These are phyloP conservation scores for Zea luxurians DNA, from an alignment of 176 grass and related monocot genomes.

Conservation along the genomic window DNA sequence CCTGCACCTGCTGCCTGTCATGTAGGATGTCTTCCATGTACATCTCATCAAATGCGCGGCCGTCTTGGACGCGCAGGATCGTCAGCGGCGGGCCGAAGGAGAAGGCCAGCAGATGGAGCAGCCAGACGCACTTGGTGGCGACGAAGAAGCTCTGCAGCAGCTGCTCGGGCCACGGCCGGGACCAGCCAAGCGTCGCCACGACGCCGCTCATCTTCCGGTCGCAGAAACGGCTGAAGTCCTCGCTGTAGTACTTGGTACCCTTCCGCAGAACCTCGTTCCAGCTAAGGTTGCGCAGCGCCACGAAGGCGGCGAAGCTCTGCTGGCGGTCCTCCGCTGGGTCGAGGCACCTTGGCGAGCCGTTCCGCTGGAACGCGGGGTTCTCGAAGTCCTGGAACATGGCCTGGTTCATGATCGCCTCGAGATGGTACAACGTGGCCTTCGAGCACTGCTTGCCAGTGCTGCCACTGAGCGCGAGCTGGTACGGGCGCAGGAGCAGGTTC, in stretches of 20 bases:
- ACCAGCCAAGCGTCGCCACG: constrained; percentile 64
- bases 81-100: constrained; percentile 65
- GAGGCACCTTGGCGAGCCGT: constrained; percentile 57
- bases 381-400: constrained; percentile 86
- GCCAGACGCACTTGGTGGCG: constrained; percentile 78
- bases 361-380: constrained; percentile 63
- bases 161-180: constrained; percentile 80
- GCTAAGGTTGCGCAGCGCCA: constrained; percentile 73
- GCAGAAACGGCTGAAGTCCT: constrained; percentile 82
- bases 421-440: constrained; percentile 61
- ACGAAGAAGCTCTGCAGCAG: constrained; percentile 89
- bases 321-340: constrained; percentile 56
- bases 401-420: constrained; percentile 74
- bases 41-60: constrained; percentile 52
- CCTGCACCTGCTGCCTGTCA: constrained; percentile 43
- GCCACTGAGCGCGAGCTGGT: constrained; percentile 37
- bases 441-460: constrained; percentile 37
- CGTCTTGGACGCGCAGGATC: constrained; percentile 59
- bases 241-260: constrained; percentile 82
- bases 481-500: constrained; percentile 56
- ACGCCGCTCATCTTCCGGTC: constrained; percentile 89
- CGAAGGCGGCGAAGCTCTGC: constrained; percentile 65
- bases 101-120: constrained; percentile 83
- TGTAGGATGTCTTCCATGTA: constrained; percentile 81
- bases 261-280: constrained; percentile 92